These are phyloP conservation scores for Eudorina sp. DNA, from an alignment of 139 green algal genomes.

Conservation along the genomic window DNA sequence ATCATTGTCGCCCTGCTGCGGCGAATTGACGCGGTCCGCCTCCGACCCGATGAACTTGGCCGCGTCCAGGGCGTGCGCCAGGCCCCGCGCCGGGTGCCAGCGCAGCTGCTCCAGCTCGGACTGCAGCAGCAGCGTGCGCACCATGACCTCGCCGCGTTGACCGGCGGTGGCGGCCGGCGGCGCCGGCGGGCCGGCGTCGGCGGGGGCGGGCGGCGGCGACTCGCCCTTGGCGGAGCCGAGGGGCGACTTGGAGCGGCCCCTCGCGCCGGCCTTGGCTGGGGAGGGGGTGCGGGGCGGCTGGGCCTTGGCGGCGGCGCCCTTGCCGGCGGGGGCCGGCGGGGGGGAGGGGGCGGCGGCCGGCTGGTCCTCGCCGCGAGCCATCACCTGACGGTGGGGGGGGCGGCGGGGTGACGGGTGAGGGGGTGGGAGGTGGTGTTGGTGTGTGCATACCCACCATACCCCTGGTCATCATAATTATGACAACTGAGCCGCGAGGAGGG, in stretches of 20 bases:
- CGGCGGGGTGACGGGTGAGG: background rate
- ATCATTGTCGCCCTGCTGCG: constrained; percentile 59
- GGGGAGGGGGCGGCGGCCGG: background rate
- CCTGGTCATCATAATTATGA: background rate
- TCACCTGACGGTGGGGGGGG: background rate
- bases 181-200: background rate
- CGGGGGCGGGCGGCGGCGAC: background rate
- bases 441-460: background rate
- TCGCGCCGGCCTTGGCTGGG: background rate
- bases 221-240: constrained; percentile 2
- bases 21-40: constrained; percentile 29
- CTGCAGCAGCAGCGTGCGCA: constrained; percentile 44
- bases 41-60: constrained; percentile 29
- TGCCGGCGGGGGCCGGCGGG: background rate
- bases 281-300: background rate
- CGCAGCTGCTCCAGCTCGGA: constrained; percentile 53
- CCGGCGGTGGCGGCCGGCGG: background rate
- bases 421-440: background rate
- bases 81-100: constrained; percentile 39
- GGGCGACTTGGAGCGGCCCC: constrained; percentile 40
- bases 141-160: constrained; percentile 55
- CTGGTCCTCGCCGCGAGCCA: constrained; percentile 35
- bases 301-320: background rate
- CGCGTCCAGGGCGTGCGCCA: constrained; percentile 48
- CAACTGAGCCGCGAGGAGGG: background rate